Evolutionary conservation across 2,329 filamentous ascomycete genomes (phyloP), one percentile per base, ranked within the genome.

Genomic region (Stromatinia cepivora): DNA sequence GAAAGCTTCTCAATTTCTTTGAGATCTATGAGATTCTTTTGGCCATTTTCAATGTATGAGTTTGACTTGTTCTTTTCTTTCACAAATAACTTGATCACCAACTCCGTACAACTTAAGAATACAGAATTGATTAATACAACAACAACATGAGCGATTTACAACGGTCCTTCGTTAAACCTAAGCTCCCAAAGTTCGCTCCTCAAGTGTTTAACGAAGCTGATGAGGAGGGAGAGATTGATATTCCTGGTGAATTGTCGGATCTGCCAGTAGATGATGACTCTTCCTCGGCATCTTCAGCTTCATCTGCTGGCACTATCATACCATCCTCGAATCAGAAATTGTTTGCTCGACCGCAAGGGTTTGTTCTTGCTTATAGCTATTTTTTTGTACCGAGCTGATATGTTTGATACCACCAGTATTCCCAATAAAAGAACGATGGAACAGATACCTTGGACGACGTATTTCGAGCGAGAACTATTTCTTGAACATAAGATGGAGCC

Each of bases 241-340:
- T 73, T 46, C 76, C 78, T 69, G 72, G 84, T 65, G 57, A 68
- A 25, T 76, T 81, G 15, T 85, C 72, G 75, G 80, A 82, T 65
- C 78, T 80, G 54, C 74, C 69, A 69, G 69, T 69, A 57, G 77
- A 92, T 75, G 88, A 90, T 72, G 90, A 92, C 78, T 91, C 89
- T 20, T 92, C 89, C 0, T 90, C 88, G 11, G 87, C 89, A 15
- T 92, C 89, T 0, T 90, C 88, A 9, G 87, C 92, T 20, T 97
- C 94, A 4, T 97, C 94, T 1, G 93, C 93, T 4, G 93, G 94
- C 36, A 98, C 94, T n/a, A 86, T 98, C 71, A 90, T 93, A 72
- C 93, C 94, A 0, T 92, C 91, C 6, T 87, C 88, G 9, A 90
- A 87, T 73, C 87, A 90, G 74, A 90, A 89, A 72, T 82, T 93